These are phyloP conservation scores for Ceratocystis alfenasii DNA, from an alignment of 2,329 filamentous ascomycete species.

Conservation along the genomic window DNA sequence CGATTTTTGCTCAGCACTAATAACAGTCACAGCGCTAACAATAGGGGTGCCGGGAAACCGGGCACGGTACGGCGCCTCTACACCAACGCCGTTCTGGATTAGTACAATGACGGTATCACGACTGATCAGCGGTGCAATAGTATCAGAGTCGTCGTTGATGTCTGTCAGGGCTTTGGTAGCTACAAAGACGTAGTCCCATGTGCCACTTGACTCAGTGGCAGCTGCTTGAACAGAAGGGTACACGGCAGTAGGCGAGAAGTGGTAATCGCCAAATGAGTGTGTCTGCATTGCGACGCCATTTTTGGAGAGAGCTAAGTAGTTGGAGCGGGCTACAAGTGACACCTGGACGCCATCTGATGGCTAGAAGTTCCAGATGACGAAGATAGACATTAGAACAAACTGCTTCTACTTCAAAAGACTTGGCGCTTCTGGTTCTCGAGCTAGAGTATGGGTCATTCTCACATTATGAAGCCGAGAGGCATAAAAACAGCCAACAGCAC, in stretches of 20 bases:
- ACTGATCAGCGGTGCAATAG: slow-evolving; percentile 49
- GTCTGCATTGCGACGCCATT: slow-evolving; percentile 54
- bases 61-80: slow-evolving; percentile 51
- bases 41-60: slow-evolving; percentile 51
- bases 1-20: slow-evolving; percentile 53
- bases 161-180: slow-evolving; percentile 61
- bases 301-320: slow-evolving; percentile 51
- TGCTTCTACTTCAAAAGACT: background rate
- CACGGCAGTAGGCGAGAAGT: slow-evolving; percentile 48
- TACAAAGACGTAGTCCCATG: slow-evolving; percentile 52
- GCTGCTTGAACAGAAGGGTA: slow-evolving; percentile 51
- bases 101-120: slow-evolving; percentile 48
- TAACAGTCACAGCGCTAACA: slow-evolving; percentile 56
- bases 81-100: slow-evolving; percentile 60
- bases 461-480: slow-evolving; percentile 54
- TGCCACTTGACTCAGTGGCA: slow-evolving; percentile 27
- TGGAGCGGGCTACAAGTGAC: slow-evolving; percentile 62
- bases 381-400: background rate
- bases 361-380: slow-evolving; percentile 26
- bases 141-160: slow-evolving; percentile 46
- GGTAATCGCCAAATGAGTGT: slow-evolving; percentile 54
- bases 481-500: slow-evolving; percentile 62
- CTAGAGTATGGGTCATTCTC: slow-evolving; percentile 24
- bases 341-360: slow-evolving; percentile 43
- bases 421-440: background rate